Evolutionary conservation across 2,329 filamentous ascomycete genomes (phyloP).

Genomic region (Calonectria crousiana): DNA sequence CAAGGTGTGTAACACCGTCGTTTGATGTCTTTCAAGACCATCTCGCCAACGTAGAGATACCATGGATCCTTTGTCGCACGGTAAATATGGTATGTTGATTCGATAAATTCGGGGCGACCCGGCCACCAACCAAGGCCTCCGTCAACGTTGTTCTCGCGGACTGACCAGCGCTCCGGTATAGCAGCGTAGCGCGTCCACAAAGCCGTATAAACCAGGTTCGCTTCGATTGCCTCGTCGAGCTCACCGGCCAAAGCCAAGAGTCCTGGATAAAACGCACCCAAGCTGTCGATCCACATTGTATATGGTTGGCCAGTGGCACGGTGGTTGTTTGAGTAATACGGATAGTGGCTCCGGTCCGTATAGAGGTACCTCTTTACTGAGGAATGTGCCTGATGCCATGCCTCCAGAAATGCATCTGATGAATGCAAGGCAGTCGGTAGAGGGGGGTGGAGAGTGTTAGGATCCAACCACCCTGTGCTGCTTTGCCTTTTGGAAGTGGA

Average conservation of each 20-base stretch:
- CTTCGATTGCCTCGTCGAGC: conserved; percentile 89
- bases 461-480: conserved; percentile 67
- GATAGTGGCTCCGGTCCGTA: conserved; percentile 80
- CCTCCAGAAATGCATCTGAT: conserved; percentile 81
- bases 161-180: conserved; percentile 93
- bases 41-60: conserved; percentile 96
- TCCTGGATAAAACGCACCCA: conserved; percentile 95
- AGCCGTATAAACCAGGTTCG: conserved; percentile 90
- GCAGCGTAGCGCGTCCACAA: conserved; percentile 96
- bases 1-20: conserved; percentile 90
- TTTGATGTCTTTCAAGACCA: conserved; percentile 90
- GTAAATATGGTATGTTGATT: conserved; percentile 97
- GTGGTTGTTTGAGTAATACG: conserved; percentile 94
- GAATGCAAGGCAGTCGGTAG: conserved; percentile 76
- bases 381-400: conserved; percentile 87
- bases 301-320: conserved; percentile 87
- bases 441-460: conserved; percentile 71
- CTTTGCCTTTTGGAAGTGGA: conserved; percentile 55
- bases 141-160: conserved; percentile 85
- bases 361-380: conserved; percentile 95
- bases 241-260: conserved; percentile 88
- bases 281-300: conserved; percentile 94
- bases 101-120: conserved; percentile 94
- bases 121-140: conserved; percentile 94
- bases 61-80: conserved; percentile 93